phyloP scores from a whole-genome alignment of 2,329 filamentous ascomycete species.

The Gyromitra esculenta region DNA sequence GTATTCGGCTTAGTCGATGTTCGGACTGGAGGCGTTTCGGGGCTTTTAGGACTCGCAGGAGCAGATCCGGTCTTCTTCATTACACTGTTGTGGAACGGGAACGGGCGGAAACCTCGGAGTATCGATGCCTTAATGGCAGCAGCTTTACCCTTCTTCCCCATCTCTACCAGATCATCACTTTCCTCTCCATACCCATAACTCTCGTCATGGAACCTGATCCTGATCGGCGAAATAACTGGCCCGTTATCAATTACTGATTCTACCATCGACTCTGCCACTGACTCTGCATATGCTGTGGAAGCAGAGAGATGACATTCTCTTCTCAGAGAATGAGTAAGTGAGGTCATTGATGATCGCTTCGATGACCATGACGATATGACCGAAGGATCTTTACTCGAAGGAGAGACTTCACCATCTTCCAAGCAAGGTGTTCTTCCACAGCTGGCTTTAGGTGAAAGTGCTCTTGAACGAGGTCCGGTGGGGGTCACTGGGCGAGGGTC shows the following conservation, averaged over 20 bases:
- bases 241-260: constrained; percentile 1
- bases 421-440: constrained; percentile 20
- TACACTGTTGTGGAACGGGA: constrained; percentile 37
- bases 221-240: constrained; percentile 30
- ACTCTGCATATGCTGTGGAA: constrained; percentile 27
- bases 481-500: constrained; percentile 37
- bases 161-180: constrained; percentile 4
- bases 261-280: background rate
- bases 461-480: constrained; percentile 33
- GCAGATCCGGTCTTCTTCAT: constrained; percentile 25
- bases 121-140: constrained; percentile 39
- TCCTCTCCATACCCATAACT: constrained; percentile 33
- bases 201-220: constrained; percentile 35
- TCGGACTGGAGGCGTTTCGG: constrained; percentile 22
- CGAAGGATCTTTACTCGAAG: constrained; percentile 45
- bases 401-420: constrained; percentile 44
- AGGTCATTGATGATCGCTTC: constrained; percentile 49
- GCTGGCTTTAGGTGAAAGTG: constrained; percentile 46
- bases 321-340: constrained; percentile 40
- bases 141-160: constrained; percentile 22
- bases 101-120: constrained; percentile 37
- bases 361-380: constrained; percentile 49
- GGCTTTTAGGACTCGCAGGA: constrained; percentile 20
- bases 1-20: constrained; percentile 25
- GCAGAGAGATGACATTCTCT: constrained; percentile 25